Percentiles rank a stretch among this genome's conserved stretches.
Evolutionary conservation across 164 flowering plant genomes (phyloP).

Genomic region (Stephania yunnanensis): DNA sequence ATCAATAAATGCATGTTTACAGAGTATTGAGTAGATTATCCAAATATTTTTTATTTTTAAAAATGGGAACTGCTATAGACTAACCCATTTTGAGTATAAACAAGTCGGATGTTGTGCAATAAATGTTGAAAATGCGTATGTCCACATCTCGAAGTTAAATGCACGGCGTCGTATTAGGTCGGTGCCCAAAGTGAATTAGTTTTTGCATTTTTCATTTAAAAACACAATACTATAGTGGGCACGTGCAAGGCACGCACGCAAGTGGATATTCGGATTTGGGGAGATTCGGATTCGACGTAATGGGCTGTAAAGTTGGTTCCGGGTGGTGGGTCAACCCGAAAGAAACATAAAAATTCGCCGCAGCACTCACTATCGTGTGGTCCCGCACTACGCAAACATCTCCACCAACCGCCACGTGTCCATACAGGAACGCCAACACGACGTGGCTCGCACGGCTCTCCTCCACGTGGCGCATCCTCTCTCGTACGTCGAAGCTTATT

Average conservation of each 20-base stretch:
- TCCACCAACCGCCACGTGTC: background rate
- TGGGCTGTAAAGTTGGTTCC: background rate
- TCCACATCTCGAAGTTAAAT: background rate
- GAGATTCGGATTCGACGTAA: background rate
- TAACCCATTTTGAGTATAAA: too few relatives aligned
- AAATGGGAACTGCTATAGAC: too few relatives aligned
- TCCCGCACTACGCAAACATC: background rate
- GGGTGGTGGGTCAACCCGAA: background rate
- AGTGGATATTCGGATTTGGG: background rate
- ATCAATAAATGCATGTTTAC: too few relatives aligned
- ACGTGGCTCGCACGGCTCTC: background rate
- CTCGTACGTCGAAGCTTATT: conserved; percentile 1
- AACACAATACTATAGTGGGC: background rate
- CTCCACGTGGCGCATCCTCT: background rate
- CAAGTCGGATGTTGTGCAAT: too few relatives aligned
- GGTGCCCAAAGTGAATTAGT: too few relatives aligned
- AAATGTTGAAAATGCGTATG: too few relatives aligned
- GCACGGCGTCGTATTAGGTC: background rate
- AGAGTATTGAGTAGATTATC: too few relatives aligned
- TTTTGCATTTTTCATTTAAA: too few relatives aligned
- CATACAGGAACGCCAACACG: background rate
- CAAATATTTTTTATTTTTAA: too few relatives aligned
- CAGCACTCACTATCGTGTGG: background rate
- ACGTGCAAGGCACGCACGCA: background rate
- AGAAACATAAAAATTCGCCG: background rate